Conservation (phyloP, 106 monocot genomes). For the Phalaenopsis equestris region DNA sequence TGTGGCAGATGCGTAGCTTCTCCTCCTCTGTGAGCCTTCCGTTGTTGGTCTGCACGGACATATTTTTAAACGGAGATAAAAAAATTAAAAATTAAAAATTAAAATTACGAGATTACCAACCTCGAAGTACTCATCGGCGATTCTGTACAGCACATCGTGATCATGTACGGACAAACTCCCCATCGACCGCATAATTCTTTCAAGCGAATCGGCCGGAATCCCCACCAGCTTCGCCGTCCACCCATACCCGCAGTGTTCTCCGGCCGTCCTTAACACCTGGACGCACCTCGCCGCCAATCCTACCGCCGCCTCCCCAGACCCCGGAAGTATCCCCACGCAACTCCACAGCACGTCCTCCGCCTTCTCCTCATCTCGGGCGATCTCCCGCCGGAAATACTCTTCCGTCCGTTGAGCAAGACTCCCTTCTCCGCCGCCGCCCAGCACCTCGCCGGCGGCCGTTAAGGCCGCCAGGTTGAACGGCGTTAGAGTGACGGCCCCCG, state of each 20-base stretch:
- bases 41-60: slow-evolving; percentile 23
- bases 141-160: slow-evolving; percentile 62
- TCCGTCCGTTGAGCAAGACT: slow-evolving; percentile 36
- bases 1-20: slow-evolving; percentile 53
- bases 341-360: slow-evolving; percentile 42
- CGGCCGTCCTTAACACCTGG: slow-evolving; percentile 34
- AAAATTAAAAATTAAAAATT: not conserved
- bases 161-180: slow-evolving; percentile 35
- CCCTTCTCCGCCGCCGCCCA: slow-evolving; percentile 19
- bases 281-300: slow-evolving; percentile 53
- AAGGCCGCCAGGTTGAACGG: slow-evolving; percentile 50
- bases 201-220: slow-evolving; percentile 30
- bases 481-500: slow-evolving; percentile 36
- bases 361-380: slow-evolving; percentile 33
- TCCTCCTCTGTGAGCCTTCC: slow-evolving; percentile 61
- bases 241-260: not conserved
- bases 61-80: not conserved
- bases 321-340: slow-evolving; percentile 34
- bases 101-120: slow-evolving; percentile 15
- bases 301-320: slow-evolving; percentile 21
- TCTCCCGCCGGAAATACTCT: slow-evolving; percentile 52
- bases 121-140: slow-evolving; percentile 62
- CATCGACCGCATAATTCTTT: slow-evolving; percentile 43
- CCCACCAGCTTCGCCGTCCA: slow-evolving; percentile 53
- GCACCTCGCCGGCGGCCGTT: slow-evolving; percentile 47